Conservation (phyloP, 371 early-diverging fungal genomes). For the Mucor piriformis region DNA sequence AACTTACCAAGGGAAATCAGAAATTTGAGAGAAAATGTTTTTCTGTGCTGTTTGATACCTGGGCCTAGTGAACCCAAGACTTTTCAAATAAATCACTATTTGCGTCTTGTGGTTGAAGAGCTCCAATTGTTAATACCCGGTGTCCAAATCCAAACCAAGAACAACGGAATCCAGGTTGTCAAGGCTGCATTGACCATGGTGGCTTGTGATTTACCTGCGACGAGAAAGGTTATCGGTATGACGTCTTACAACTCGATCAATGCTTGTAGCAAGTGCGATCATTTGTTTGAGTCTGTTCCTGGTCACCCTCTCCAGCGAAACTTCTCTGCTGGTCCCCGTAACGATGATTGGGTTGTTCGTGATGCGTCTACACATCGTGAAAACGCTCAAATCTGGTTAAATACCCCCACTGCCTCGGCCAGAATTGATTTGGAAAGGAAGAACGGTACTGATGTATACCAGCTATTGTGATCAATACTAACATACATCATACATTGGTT, state of each 20-base stretch:
- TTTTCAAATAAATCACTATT: constrained; percentile 14
- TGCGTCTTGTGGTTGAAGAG: constrained; percentile 13
- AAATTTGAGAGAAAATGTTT: constrained; percentile 12
- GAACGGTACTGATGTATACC: too few species aligned
- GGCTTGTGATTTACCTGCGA: constrained; percentile 17
- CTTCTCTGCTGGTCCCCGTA: not conserved
- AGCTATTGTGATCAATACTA: too few species aligned
- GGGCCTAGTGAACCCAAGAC: constrained; percentile 18
- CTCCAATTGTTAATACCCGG: constrained; percentile 6
- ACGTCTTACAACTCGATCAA: not conserved
- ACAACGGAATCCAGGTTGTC: not conserved
- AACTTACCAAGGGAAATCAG: constrained; percentile 12
- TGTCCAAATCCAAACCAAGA: constrained; percentile 4
- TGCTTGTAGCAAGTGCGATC: constrained; percentile 13
- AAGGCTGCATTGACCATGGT: constrained; percentile 14
- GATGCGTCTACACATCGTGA: not conserved
- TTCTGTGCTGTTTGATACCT: constrained; percentile 18
- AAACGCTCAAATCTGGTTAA: not conserved
- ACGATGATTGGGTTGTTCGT: not conserved
- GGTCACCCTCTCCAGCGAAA: not conserved
- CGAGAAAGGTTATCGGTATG: constrained; percentile 10
- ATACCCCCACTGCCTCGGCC: not conserved
- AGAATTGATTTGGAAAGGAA: not conserved
- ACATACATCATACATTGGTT: too few species aligned
- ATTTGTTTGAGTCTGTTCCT: not conserved